A percentile compares a stretch with the other conserved stretches of the same genome.
Conservation (phyloP, 2,329 filamentous ascomycete genomes). For the Nigrospora oryzae region DNA sequence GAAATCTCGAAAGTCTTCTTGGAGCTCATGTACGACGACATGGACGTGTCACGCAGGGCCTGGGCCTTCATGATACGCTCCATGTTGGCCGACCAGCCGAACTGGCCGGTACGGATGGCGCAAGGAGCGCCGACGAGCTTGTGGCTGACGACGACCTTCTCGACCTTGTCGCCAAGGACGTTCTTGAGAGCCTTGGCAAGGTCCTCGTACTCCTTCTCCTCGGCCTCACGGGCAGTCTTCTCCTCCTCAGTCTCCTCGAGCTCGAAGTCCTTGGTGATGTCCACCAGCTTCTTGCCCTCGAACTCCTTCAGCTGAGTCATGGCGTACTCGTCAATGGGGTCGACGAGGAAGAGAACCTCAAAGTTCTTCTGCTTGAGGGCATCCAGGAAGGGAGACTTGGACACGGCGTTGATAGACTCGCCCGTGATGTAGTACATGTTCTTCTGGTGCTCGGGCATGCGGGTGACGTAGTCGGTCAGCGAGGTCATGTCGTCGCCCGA, state of each 20-base stretch:
- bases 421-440: conserved; percentile 99
- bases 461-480: conserved; percentile 93
- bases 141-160: conserved; percentile 99
- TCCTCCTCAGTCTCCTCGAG: conserved; percentile 99
- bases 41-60: conserved; percentile 98
- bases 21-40: conserved; percentile 99
- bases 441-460: conserved; percentile 99
- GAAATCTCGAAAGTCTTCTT: conserved; percentile 99
- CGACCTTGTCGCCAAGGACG: conserved; percentile 96
- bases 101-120: conserved; percentile 98
- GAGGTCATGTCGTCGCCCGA: conserved; percentile 94
- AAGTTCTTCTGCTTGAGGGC: conserved; percentile 98
- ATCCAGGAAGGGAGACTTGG: conserved; percentile 98
- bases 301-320: conserved; percentile 99
- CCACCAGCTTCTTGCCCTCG: conserved; percentile 99
- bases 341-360: conserved; percentile 97
- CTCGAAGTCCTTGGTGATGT: conserved; percentile 99
- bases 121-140: conserved; percentile 92
- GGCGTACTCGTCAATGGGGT: conserved; percentile 98
- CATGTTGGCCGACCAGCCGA: conserved; percentile 99
- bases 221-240: conserved; percentile 89
- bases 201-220: conserved; percentile 97
- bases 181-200: conserved; percentile 98
- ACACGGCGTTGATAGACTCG: conserved; percentile 96
- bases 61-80: conserved; percentile 99